A percentile compares a stretch with the other conserved stretches of the same genome.
phyloP scores from a whole-genome alignment of 345 rosid genomes.

The Rhodamnia argentea region DNA sequence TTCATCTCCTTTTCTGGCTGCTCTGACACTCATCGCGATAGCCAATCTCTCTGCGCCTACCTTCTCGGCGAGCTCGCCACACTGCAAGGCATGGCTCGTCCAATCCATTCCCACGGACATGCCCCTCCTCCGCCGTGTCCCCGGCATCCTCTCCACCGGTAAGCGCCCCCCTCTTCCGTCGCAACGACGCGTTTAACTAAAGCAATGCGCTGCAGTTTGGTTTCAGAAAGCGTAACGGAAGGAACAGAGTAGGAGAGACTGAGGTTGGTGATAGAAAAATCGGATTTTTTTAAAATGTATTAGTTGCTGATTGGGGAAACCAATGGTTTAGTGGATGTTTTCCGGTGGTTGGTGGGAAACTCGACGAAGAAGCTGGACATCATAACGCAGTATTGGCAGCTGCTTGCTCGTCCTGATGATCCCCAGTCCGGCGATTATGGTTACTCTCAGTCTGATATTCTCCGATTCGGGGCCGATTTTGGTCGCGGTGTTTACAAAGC shows the following conservation, averaged over 20 bases:
- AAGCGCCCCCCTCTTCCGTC: background rate
- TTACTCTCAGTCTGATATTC: conserved; percentile 40
- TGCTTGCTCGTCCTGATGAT: conserved; percentile 50
- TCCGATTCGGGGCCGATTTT: conserved; percentile 39
- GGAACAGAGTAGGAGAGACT: background rate
- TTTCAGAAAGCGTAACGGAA: background rate
- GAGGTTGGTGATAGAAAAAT: background rate
- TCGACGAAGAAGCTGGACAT: conserved; percentile 54
- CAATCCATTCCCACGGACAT: conserved; percentile 91
- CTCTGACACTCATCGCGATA: background rate
- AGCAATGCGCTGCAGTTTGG: background rate
- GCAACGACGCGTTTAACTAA: background rate
- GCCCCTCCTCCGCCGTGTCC: conserved; percentile 56
- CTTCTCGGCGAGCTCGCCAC: conserved; percentile 12
- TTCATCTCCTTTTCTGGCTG: background rate
- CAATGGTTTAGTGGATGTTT: conserved; percentile 44
- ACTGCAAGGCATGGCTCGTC: conserved; percentile 89
- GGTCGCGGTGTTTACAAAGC: conserved; percentile 55
- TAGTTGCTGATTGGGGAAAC: background rate
- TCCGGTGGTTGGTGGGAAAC: conserved; percentile 72
- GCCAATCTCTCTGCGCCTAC: conserved; percentile 9
- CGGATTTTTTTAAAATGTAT: background rate
- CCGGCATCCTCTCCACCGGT: conserved; percentile 81
- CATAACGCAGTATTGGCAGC: conserved; percentile 87
- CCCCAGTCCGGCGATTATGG: conserved; percentile 78